Evolutionary conservation across 331 rosid genomes (phyloP).

Genomic region (Phaseolus coccineus): DNA sequence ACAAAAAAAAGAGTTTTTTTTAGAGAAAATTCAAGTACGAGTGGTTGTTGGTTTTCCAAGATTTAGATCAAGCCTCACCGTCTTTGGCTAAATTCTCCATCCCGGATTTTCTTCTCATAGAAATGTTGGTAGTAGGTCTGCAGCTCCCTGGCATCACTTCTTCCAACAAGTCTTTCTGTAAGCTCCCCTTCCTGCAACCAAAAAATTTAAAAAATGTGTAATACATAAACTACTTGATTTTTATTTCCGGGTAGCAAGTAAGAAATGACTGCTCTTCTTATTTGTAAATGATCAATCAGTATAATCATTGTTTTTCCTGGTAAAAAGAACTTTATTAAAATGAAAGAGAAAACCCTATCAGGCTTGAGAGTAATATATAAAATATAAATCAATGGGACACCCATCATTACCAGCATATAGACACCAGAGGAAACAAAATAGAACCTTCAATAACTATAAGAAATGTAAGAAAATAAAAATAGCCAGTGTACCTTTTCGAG

Average conservation of each 20-base stretch:
- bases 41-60: too few relatives aligned
- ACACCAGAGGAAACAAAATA: conserved; percentile 27
- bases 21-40: too few relatives aligned
- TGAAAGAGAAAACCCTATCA: not conserved
- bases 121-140: conserved; percentile 60
- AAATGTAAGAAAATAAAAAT: conserved; percentile 39
- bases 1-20: too few relatives aligned
- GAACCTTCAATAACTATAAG: conserved; percentile 21
- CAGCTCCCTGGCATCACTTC: conserved; percentile 64
- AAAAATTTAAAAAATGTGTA: not conserved
- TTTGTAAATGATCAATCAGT: not conserved
- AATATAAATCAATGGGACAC: conserved; percentile 29
- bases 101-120: conserved; percentile 65
- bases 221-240: conserved; percentile 2
- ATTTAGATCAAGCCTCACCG: conserved; percentile 70
- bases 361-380: conserved; percentile 9
- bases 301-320: not conserved
- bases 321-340: too few relatives aligned
- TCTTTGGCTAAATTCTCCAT: conserved; percentile 62
- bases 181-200: conserved; percentile 68
- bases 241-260: conserved; percentile 2
- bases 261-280: conserved; percentile 7
- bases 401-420: conserved; percentile 14
- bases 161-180: conserved; percentile 39
- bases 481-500: conserved; percentile 66